Evolutionary conservation across 2,329 filamentous ascomycete species (phyloP), one percentile per base, ranked within the genome.

Genomic region (Ascochyta viciae-villosae): DNA sequence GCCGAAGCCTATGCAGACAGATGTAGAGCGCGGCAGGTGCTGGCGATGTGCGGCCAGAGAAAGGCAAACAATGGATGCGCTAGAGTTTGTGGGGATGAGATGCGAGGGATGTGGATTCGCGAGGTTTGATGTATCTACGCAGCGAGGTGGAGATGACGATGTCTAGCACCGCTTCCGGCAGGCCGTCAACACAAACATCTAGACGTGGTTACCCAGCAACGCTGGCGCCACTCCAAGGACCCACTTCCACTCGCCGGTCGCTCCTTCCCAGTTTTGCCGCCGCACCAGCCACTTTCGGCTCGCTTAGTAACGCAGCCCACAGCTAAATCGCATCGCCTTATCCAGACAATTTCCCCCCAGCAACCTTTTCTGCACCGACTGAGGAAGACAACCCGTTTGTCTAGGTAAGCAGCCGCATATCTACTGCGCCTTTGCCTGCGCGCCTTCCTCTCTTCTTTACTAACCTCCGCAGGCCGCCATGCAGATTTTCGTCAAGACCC

Each of bases 351-450:
- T 56, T 63, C 49, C 54, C 59, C 59, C 63, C 48, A 65, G 41
- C 53, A 61, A 58, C 44, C 60, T 66, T 15, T 15, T 76, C 72
- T 76, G 74, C 70, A 74, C 81, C 82, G 82, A 82, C 83, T 85
- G 79, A 85, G 83, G 83, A 85, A 83, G 82, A 85, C 82, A 85
- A 77, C 68, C 52, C 42, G 50, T 59, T 80, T 85, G 83, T 84
- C 81, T 79, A 85, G 82, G 83, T 85, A 70, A 74, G 81, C 57
- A 35, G 31, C 43, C 10, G 35, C 48, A 34, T 42, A 10, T 39
- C 7, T 23, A 33, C 42, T 33, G 35, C 33, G 34, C 22, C 33
- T 40, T 16, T 12, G 12, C 29, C 29, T 31, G 38, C 33, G 41
- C 35, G 35, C 34, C 23, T 41, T 31, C 34, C 38, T 46, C 16